A percentile compares a stretch with the other conserved stretches of the same genome.
These are phyloP conservation scores for Berkeleyomyces basicola DNA, from an alignment of 2,329 filamentous ascomycete species.

Conservation along the genomic window DNA sequence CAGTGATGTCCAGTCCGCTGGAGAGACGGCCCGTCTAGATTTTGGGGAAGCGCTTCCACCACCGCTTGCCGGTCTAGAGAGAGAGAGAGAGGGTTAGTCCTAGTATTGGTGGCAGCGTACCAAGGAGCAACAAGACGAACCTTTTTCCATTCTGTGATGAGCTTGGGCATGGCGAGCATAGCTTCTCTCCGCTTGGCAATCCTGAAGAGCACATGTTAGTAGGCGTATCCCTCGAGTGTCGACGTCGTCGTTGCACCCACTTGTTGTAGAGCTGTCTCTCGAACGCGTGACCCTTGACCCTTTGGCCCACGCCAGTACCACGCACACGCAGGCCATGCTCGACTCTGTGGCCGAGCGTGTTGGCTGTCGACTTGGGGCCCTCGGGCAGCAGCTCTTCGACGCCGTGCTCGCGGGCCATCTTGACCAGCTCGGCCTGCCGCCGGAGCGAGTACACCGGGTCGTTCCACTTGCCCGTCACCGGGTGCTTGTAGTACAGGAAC, in stretches of 20 bases:
- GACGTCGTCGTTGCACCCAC: slow-evolving; percentile 27
- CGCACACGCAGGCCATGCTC: slow-evolving; percentile 72
- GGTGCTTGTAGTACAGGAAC: slow-evolving; percentile 66
- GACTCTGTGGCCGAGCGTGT: slow-evolving; percentile 51
- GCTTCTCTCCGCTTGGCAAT: slow-evolving; percentile 81
- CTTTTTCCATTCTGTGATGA: slow-evolving; percentile 88
- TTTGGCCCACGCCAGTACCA: slow-evolving; percentile 82
- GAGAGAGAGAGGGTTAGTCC: background rate
- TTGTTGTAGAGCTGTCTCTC: slow-evolving; percentile 70
- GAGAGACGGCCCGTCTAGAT: slow-evolving; percentile 20
- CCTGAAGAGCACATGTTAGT: slow-evolving; percentile 25
- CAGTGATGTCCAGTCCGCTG: background rate
- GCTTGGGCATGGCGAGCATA: slow-evolving; percentile 85
- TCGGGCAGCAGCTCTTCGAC: slow-evolving; percentile 68
- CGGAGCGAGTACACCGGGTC: slow-evolving; percentile 69
- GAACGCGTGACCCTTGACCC: slow-evolving; percentile 88
- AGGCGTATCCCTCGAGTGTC: background rate
- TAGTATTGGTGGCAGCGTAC: background rate
- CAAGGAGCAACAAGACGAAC: slow-evolving; percentile 31
- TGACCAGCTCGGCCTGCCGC: slow-evolving; percentile 79
- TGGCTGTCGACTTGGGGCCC: slow-evolving; percentile 58
- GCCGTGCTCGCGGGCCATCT: slow-evolving; percentile 61
- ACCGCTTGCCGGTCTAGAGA: slow-evolving; percentile 11
- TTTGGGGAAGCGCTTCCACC: slow-evolving; percentile 30
- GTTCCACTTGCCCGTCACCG: slow-evolving; percentile 65